phyloP scores from a whole-genome alignment of 2,329 filamentous ascomycete genomes.

The Emergomyces pasteurianus region DNA sequence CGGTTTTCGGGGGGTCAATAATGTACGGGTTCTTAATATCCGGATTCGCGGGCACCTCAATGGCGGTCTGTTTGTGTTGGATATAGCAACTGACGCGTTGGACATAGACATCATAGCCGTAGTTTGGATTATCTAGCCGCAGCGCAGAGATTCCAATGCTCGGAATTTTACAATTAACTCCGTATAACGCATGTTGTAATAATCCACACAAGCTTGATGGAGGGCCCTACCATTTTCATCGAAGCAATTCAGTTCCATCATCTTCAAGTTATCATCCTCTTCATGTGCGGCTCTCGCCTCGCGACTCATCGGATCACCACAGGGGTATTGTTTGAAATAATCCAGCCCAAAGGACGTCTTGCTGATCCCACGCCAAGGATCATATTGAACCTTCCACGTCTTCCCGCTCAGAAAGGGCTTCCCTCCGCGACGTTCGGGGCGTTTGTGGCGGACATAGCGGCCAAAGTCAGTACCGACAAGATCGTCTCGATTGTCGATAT shows the following conservation, averaged over 20 bases:
- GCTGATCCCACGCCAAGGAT: constrained; percentile 40
- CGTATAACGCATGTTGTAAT: neutral
- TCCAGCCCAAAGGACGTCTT: constrained; percentile 41
- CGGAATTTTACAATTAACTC: neutral
- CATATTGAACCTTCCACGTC: constrained; percentile 38
- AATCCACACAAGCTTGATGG: neutral
- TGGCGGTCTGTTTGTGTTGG: constrained; percentile 35
- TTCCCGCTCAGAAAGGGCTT: constrained; percentile 42
- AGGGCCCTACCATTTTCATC: constrained; percentile 25
- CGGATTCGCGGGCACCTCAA: constrained; percentile 23
- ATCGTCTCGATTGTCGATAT: constrained; percentile 37
- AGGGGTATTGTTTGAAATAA: constrained; percentile 35
- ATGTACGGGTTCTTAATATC: constrained; percentile 38
- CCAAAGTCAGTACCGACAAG: constrained; percentile 39
- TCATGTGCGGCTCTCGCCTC: constrained; percentile 8
- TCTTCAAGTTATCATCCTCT: constrained; percentile 24
- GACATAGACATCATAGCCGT: constrained; percentile 39
- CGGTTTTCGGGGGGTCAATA: constrained; percentile 20
- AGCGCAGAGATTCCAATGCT: neutral
- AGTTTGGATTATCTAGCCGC: constrained; percentile 27
- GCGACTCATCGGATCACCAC: constrained; percentile 3
- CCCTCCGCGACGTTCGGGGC: constrained; percentile 36
- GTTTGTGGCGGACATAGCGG: constrained; percentile 38
- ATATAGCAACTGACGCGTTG: constrained; percentile 41
- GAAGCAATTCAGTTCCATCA: constrained; percentile 42